phyloP scores from a whole-genome alignment of 2,329 filamentous ascomycete genomes.

The Sclerotinia glacialis region DNA sequence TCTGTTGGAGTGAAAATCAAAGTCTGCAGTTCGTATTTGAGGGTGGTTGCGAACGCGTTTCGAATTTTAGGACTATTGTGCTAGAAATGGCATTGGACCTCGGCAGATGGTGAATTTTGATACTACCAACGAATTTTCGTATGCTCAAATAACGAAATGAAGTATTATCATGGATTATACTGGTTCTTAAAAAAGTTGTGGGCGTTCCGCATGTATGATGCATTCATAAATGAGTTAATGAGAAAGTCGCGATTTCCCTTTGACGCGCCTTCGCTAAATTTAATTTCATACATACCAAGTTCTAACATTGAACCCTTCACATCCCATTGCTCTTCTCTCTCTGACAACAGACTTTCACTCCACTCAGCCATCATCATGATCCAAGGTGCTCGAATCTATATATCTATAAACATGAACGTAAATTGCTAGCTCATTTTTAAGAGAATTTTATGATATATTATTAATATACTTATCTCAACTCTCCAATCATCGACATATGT shows the following conservation, averaged over 20 bases:
- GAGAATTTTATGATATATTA: not conserved
- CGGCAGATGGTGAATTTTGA: not conserved
- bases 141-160: not conserved
- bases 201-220: not conserved
- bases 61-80: conserved; percentile 6
- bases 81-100: conserved; percentile 6
- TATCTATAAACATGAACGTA: not conserved
- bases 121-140: not conserved
- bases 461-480: not conserved
- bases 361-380: not conserved
- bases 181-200: not conserved
- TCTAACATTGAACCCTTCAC: not conserved
- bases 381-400: not conserved
- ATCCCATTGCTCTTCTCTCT: not conserved
- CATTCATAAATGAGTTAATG: conserved; percentile 9
- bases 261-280: conserved; percentile 19
- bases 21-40: not conserved
- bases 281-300: conserved; percentile 18
- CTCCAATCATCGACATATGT: not conserved
- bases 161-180: not conserved
- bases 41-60: conserved; percentile 6
- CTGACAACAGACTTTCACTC: not conserved
- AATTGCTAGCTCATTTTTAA: too few species aligned
- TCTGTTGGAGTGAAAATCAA: not conserved
- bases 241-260: conserved; percentile 18